Base-by-base conservation (phyloP, 2,329 filamentous ascomycete species). In the Sclerotinia borealis region DNA sequence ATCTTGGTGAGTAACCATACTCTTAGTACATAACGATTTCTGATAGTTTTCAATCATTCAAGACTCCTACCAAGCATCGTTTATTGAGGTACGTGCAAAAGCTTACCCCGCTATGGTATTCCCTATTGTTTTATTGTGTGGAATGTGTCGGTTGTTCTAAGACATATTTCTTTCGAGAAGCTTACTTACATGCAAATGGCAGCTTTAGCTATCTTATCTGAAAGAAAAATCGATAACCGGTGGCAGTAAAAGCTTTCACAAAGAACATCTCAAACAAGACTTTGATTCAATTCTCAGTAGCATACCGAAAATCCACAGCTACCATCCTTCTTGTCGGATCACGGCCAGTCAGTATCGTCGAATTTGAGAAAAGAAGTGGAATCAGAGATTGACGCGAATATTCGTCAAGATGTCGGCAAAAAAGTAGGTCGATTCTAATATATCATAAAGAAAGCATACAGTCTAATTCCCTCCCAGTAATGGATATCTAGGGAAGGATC, bases 131-230 rank as follows among this genome's bases (percentile, higher is more conserved):
- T 45, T 10, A 36, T 58, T 58, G 39, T 34, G n/a, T 45, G 39
- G 29, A 45, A 58, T 58, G 54, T 34, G 34, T 19, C 29, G n/a
- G n/a, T 58, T 45, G 5, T 34, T 25, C n/a, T 45, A 29, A 25
- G 15, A 19, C 1, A 8, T 25, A n/a, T 58, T 56, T 47, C 54
- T 45, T 58, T 45, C 10, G 39, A 34, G 43, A 60, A 51, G 45
- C 43, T 31, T 25, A 41, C 27, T 60, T 51, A 22, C 31, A 51
- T 60, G 45, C 56, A 60, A 37, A 51, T 60, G 43, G 43, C 29
- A 60, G 43, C 36, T 39, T 39, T 58, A 45, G 54, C 11, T 45
- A 25, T 36, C n/a, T 47, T 17, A 15, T 13, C 13, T 58, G 54
- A 58, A 58, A 58, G 54, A 45, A 56, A 58, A 34, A 4, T 3